Evolutionary conservation across 306 rosid species (phyloP).

Genomic region (Hylodesmum podocarpum): DNA sequence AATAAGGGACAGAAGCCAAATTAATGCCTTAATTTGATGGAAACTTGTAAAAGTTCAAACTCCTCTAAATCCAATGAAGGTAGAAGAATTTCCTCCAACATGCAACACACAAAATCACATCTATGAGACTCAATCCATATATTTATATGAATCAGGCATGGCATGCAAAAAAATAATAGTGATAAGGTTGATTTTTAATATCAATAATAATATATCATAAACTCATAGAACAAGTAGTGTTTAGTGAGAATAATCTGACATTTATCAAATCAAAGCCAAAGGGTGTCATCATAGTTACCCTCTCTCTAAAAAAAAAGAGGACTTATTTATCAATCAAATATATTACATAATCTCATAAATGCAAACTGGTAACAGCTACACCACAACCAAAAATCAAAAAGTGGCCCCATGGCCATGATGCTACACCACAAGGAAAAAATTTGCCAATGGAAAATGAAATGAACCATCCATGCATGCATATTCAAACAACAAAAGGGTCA

Average conservation of each 20-base stretch:
- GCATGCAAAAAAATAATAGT: conserved; percentile 25
- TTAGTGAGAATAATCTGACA: conserved; percentile 36
- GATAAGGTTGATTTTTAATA: neutral
- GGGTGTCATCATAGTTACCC: conserved; percentile 7
- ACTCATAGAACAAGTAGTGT: conserved; percentile 31
- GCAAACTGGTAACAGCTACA: conserved; percentile 39
- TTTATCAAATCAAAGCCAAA: neutral
- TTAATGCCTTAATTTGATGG: neutral
- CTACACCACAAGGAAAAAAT: neutral
- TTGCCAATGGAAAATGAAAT: conserved; percentile 14
- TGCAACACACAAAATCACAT: neutral
- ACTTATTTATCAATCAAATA: conserved; percentile 12
- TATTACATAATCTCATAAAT: conserved; percentile 12
- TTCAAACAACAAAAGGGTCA: conserved; percentile 27
- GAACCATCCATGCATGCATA: conserved; percentile 32
- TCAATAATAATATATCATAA: neutral
- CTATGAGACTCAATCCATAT: neutral
- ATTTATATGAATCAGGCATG: neutral
- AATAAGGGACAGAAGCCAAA: neutral
- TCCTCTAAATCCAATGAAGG: neutral
- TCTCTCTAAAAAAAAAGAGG: neutral
- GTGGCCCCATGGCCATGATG: conserved; percentile 34
- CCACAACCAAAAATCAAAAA: conserved; percentile 29
- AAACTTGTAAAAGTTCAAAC: neutral
- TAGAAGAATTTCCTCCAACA: neutral